Evolutionary conservation across 2,329 filamentous ascomycete genomes (phyloP), one percentile per base, ranked within the genome.

Genomic region (Pseudogymnoascus sp.): DNA sequence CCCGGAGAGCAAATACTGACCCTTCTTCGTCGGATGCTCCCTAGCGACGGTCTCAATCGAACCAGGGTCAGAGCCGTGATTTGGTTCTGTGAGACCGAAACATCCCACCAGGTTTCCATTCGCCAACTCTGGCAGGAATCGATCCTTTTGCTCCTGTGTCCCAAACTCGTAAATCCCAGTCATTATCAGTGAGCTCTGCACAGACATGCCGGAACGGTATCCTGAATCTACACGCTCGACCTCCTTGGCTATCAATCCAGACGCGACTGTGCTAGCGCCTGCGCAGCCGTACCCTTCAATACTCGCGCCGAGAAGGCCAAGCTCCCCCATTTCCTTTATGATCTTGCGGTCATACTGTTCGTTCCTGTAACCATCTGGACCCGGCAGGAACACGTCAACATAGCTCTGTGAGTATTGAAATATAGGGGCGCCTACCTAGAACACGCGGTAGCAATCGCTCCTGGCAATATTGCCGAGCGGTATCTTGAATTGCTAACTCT

Each of bases 381-480:
- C 45, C 25, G 16, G 16, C 38, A 41, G 38, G 16, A 35, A 59
- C 9, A n/a, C 21, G 8, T n/a, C 40, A 61, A 16, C 12, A 61
- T n/a, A 12, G 14, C 35, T 64, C 21, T 64, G 59, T n/a, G 21
- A 28, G 25, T 31, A 16, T 21, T 28, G n/a, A 62, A 61, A 61
- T 45, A 28, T 38, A 58, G 23, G 49, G 3, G 25, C 43, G 75
- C 83, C 68, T 81, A 96, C 93, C 88, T 64, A 97, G 81, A 60
- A 99, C 89, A 66, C 93, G 83, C 60, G 95, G 95, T 43, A 90
- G 79, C 78, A 99, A 81, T 64, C 85, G 85, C 74, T 97, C 93
- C 75, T 97, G 93, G 73, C 93, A 97, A 73, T 97, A 99, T 65
- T 90, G 84, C 75, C 96, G 90, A 35, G 93, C 93, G 5, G 91